These are phyloP conservation scores for Hemisphaericaspora subhashii DNA, from an alignment of 1,139 yeast genomes.

Conservation along the genomic window DNA sequence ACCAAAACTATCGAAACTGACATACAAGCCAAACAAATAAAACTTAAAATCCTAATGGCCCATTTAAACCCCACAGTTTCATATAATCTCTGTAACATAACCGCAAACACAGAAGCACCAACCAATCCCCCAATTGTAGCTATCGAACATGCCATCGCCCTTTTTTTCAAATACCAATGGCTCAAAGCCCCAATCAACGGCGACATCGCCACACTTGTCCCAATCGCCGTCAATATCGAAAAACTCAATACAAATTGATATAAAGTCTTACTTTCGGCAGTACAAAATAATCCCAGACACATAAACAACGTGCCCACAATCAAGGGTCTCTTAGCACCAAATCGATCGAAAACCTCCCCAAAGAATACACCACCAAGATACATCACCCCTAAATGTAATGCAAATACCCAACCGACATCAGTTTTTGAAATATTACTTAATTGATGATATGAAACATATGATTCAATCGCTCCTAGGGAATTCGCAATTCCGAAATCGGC, in stretches of 20 bases:
- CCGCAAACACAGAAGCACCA: conserved; percentile 62
- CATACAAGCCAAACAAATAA: conserved; percentile 44
- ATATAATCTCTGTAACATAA: conserved; percentile 51
- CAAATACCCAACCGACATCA: conserved; percentile 63
- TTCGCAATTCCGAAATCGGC: conserved; percentile 66
- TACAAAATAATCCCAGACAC: conserved; percentile 49
- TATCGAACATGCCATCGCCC: conserved; percentile 58
- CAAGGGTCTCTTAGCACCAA: conserved; percentile 52
- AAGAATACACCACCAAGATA: conserved; percentile 58
- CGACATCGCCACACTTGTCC: conserved; percentile 56
- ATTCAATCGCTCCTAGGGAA: conserved; percentile 60
- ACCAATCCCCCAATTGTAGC: conserved; percentile 64
- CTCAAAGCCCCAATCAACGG: conserved; percentile 61
- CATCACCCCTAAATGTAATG: conserved; percentile 54
- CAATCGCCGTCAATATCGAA: conserved; percentile 56
- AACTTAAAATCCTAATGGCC: conserved; percentile 60
- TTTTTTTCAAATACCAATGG: conserved; percentile 57
- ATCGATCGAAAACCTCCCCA: conserved; percentile 61
- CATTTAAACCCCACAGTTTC: conserved; percentile 54
- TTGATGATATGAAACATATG: conserved; percentile 54
- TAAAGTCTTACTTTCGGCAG: conserved; percentile 52
- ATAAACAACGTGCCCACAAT: conserved; percentile 46
- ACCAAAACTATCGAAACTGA: conserved; percentile 38
- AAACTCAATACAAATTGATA: conserved; percentile 63
- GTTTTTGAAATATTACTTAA: conserved; percentile 41